A percentile compares a stretch with the other conserved stretches of the same genome.
These are phyloP conservation scores for Epichloe sibirici DNA, from an alignment of 2,329 filamentous ascomycete species.

Conservation along the genomic window DNA sequence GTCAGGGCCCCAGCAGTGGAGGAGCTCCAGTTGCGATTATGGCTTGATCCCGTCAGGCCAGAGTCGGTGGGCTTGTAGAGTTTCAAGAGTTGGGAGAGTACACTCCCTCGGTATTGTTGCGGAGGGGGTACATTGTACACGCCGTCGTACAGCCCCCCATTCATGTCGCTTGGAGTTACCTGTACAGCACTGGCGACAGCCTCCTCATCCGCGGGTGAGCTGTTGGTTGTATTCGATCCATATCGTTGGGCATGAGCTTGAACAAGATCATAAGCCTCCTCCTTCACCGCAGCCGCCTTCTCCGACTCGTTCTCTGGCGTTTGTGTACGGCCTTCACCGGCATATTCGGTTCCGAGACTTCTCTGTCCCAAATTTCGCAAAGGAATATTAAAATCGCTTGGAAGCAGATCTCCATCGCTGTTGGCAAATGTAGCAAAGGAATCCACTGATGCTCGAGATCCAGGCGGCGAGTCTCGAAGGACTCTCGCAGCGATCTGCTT, in stretches of 20 bases:
- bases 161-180: constrained; percentile 19
- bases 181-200: constrained; percentile 8
- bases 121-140: constrained; percentile 29
- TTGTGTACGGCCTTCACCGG: background rate
- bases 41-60: constrained; percentile 7
- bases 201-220: constrained; percentile 6
- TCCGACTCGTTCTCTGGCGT: constrained; percentile 1
- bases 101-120: constrained; percentile 30
- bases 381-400: constrained; percentile 16
- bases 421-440: constrained; percentile 21
- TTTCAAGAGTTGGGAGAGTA: constrained; percentile 33
- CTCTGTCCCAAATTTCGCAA: constrained; percentile 18
- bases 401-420: constrained; percentile 15
- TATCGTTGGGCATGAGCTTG: constrained; percentile 26
- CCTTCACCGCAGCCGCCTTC: constrained; percentile 6
- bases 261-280: constrained; percentile 31
- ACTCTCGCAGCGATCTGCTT: constrained; percentile 29
- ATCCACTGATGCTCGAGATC: constrained; percentile 25
- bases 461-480: constrained; percentile 23
- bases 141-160: constrained; percentile 28
- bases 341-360: background rate
- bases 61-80: constrained; percentile 30
- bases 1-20: constrained; percentile 17
- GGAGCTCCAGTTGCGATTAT: constrained; percentile 14
- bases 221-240: constrained; percentile 6